A percentile compares a stretch with the other conserved stretches of the same genome.
These are phyloP conservation scores for Pestalotiopsis sp. DNA, from an alignment of 2,329 filamentous ascomycete species.

Conservation along the genomic window DNA sequence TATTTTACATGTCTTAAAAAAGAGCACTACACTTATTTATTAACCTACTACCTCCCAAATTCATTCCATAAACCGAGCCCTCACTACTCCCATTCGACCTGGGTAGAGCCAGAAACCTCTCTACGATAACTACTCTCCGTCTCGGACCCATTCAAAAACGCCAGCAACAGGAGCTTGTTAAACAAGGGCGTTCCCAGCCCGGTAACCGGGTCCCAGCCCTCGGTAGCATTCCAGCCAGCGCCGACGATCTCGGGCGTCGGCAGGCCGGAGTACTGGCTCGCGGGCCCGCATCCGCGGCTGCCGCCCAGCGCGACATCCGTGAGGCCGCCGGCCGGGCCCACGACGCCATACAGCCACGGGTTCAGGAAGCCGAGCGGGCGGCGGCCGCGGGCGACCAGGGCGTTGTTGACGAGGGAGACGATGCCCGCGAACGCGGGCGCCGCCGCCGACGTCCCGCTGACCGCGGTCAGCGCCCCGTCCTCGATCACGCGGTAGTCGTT, in stretches of 20 bases:
- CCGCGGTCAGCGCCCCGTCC: constrained; percentile 33
- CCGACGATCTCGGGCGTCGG: constrained; percentile 31
- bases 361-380: constrained; percentile 61
- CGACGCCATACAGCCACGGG: constrained; percentile 57
- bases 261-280: constrained; percentile 25
- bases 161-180: constrained; percentile 29
- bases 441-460: constrained; percentile 52
- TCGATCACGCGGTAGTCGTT: constrained; percentile 32
- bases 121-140: not conserved
- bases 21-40: not conserved
- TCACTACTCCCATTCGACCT: not conserved
- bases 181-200: constrained; percentile 49
- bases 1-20: not conserved
- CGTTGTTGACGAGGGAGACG: constrained; percentile 66
- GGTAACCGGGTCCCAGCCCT: constrained; percentile 49
- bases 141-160: not conserved
- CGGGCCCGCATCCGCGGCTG: constrained; percentile 35
- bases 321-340: constrained; percentile 30
- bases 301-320: constrained; percentile 39
- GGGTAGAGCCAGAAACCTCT: no score
- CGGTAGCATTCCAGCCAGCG: constrained; percentile 43
- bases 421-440: constrained; percentile 65
- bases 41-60: no score
- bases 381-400: constrained; percentile 56
- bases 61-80: no score